Base-by-base conservation (phyloP, 371 early-diverging fungal species). In the Haplosporangium sp. region DNA sequence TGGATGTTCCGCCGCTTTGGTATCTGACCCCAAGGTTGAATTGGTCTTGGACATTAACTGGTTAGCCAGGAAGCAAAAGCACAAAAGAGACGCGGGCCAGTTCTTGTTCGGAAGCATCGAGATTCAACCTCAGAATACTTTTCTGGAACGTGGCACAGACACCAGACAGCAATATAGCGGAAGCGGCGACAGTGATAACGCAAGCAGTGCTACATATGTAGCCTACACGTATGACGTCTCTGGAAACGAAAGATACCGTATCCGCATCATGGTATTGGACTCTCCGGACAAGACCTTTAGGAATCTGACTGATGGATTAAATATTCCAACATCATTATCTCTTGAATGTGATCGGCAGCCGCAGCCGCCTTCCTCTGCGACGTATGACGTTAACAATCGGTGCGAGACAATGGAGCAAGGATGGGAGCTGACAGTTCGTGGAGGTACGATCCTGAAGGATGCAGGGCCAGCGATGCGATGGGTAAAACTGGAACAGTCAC, bases 181-280 rank as follows among this genome's bases (percentile, higher is more conserved):
- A n/a, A 40, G 21, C 7, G 18, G 14, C n/a, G 41, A 37, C n/a
- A 23, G 6, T n/a, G n/a, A 21, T 5, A 41, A 41, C 4, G 36
- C 20, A 18, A 54, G n/a, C 18, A 46, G 38, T 10, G 58, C 46
- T 6, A 37, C 58, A 21, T 55, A 81, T 38, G 36, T 83, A 9
- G 87, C 88, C 2, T 83, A 80, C 23, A 83, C 83, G 1, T 66
- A 73, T 29, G 87, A 86, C 59, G 47, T 62, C 0, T 59, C 57
- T 23, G 88, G 87, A 11, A 47, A 69, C 10, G 88, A 87, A 62
- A 70, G 65, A 16, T 87, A 77, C 62, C 46, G 18, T 8, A 65
- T 87, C 54, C 59, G 36, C 23, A 63, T 86, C 21, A 43, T 47
- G 18, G 20, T 70, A 23, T 20, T 76, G 6, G 52, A 46, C 50